Percentiles rank a stretch among this genome's conserved stretches.
These are phyloP conservation scores for Claviceps digitariae DNA, from an alignment of 2,329 filamentous ascomycete species.

Conservation along the genomic window DNA sequence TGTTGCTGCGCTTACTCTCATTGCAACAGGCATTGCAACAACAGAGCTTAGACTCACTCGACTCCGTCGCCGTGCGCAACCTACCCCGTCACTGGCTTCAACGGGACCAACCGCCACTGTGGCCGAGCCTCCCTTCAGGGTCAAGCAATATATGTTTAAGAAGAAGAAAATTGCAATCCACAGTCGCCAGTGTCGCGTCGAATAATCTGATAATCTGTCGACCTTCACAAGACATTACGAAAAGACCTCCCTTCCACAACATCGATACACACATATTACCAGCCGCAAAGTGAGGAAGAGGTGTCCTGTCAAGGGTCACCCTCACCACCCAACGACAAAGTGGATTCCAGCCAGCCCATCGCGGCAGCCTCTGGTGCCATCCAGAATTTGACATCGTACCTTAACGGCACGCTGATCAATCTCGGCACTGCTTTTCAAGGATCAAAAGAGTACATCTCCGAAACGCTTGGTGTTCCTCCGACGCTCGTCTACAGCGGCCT, in stretches of 20 bases:
- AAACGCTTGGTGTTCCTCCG: slow-evolving; percentile 35
- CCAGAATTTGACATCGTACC: slow-evolving; percentile 44
- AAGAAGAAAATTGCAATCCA: background rate
- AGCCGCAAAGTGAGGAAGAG: slow-evolving; percentile 7
- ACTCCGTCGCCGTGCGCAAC: background rate
- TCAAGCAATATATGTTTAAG: background rate
- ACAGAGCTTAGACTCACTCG: background rate
- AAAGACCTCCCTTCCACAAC: too few relatives aligned
- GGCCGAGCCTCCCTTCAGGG: background rate
- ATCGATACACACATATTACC: background rate
- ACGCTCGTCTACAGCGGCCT: slow-evolving; percentile 36
- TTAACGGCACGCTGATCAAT: slow-evolving; percentile 37
- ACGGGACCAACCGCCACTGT: too few relatives aligned
- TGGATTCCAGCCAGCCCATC: slow-evolving; percentile 45
- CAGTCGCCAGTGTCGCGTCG: background rate
- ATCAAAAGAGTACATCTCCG: slow-evolving; percentile 38
- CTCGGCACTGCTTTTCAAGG: slow-evolving; percentile 33
- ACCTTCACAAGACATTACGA: background rate
- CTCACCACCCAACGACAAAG: slow-evolving; percentile 34
- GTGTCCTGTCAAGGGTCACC: slow-evolving; percentile 23
- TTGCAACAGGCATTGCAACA: too few relatives aligned
- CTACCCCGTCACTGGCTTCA: background rate
- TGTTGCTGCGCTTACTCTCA: background rate
- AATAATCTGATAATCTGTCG: background rate
- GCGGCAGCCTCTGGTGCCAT: slow-evolving; percentile 51